phyloP scores from a whole-genome alignment of 495 filamentous ascomycete species.

The Pyrenula aspistea region DNA sequence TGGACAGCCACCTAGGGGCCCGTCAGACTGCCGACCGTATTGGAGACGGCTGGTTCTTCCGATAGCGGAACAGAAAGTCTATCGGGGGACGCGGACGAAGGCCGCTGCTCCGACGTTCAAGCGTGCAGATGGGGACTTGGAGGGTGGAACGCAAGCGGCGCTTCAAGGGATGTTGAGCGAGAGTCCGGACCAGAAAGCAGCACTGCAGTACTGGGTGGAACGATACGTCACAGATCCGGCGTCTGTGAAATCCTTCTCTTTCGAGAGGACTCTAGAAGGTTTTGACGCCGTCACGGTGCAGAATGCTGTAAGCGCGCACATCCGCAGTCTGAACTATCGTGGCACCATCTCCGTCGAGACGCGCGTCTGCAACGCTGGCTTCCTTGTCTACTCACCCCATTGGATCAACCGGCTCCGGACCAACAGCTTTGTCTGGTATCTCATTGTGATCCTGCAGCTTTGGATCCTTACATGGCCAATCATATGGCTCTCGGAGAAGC shows the following conservation, averaged over 20 bases:
- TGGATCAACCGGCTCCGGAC: conserved; percentile 30
- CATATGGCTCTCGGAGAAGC: conserved; percentile 27
- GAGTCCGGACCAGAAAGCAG: conserved; percentile 4
- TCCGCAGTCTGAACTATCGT: conserved; percentile 29
- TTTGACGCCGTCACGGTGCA: conserved; percentile 20
- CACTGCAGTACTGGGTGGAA: conserved; percentile 25
- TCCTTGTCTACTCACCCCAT: conserved; percentile 33
- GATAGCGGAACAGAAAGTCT: neutral
- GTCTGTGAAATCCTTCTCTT: conserved; percentile 31
- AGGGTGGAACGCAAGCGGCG: neutral
- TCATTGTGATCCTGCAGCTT: conserved; percentile 27
- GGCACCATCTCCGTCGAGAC: conserved; percentile 18
- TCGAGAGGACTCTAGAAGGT: conserved; percentile 21
- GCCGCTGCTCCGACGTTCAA: neutral
- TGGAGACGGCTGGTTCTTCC: neutral
- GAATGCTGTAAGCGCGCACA: conserved; percentile 22
- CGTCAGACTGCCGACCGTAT: neutral
- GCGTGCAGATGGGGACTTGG: neutral
- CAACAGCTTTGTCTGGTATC: conserved; percentile 24
- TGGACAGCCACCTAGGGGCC: conserved; percentile 10
- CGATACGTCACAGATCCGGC: conserved; percentile 26
- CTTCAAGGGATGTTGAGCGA: conserved; percentile 1
- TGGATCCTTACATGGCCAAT: conserved; percentile 34
- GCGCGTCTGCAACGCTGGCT: conserved; percentile 12
- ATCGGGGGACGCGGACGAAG: neutral